These are phyloP conservation scores for Epichloe baconii DNA, from an alignment of 2,329 filamentous ascomycete species.

Conservation along the genomic window DNA sequence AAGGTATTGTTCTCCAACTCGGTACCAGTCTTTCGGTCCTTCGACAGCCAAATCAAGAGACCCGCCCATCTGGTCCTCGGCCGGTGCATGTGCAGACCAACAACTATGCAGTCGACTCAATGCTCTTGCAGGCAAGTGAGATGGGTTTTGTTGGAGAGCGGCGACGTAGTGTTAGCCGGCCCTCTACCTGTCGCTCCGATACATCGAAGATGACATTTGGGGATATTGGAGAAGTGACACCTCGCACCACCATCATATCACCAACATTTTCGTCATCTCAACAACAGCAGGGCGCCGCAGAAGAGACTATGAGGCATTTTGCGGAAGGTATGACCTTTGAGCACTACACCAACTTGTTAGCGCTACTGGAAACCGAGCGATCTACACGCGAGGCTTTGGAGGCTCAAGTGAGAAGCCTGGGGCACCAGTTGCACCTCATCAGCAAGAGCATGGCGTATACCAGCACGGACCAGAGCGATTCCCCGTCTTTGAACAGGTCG, in stretches of 20 bases:
- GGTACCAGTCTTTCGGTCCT: constrained; percentile 32
- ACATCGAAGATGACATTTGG: constrained; percentile 31
- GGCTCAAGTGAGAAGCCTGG: constrained; percentile 39
- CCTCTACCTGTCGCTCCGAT: constrained; percentile 27
- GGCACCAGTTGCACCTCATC: constrained; percentile 34
- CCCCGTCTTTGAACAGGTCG: constrained; percentile 23
- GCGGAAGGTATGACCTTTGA: constrained; percentile 25
- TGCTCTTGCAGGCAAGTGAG: not conserved
- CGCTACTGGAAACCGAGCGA: constrained; percentile 44
- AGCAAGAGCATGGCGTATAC: constrained; percentile 22
- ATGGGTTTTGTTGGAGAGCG: not conserved
- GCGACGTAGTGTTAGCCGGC: constrained; percentile 7
- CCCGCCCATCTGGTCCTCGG: constrained; percentile 9
- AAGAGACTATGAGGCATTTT: constrained; percentile 18
- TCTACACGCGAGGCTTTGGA: constrained; percentile 42
- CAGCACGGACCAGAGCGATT: constrained; percentile 13
- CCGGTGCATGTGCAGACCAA: not conserved
- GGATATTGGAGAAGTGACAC: constrained; percentile 31
- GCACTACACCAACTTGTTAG: constrained; percentile 36
- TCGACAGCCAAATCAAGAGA: constrained; percentile 16
- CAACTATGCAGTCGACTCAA: not conserved
- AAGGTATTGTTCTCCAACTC: constrained; percentile 37
- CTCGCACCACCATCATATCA: constrained; percentile 19
- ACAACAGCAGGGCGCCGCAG: constrained; percentile 3
- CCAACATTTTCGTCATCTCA: constrained; percentile 30